These are phyloP conservation scores for Waltergamsia citrina DNA, from an alignment of 2,329 filamentous ascomycete genomes.

Conservation along the genomic window DNA sequence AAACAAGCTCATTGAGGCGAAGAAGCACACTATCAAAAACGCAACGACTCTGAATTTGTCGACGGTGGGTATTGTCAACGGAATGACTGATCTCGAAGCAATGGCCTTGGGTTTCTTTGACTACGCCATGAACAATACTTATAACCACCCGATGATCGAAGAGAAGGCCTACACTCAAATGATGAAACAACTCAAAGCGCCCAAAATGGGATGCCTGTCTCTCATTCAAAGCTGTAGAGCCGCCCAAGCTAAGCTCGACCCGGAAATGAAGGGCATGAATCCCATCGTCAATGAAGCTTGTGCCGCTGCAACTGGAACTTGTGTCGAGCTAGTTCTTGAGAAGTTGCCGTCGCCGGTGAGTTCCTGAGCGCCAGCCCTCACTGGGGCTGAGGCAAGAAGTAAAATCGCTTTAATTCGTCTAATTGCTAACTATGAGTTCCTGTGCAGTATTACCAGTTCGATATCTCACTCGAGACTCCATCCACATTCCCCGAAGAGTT, in stretches of 20 bases:
- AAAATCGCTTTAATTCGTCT: no score
- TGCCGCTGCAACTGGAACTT: slow-evolving; percentile 30
- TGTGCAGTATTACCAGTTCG: no score
- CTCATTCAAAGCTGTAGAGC: slow-evolving; percentile 38
- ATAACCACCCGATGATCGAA: slow-evolving; percentile 47
- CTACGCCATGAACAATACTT: slow-evolving; percentile 55
- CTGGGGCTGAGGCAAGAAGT: no score
- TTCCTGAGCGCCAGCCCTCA: no score
- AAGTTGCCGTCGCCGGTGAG: no score
- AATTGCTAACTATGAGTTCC: no score
- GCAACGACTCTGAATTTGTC: slow-evolving; percentile 40
- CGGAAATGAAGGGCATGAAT: slow-evolving; percentile 25
- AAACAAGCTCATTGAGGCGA: slow-evolving; percentile 6
- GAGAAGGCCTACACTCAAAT: slow-evolving; percentile 21
- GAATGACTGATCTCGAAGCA: slow-evolving; percentile 51
- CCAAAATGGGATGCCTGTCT: slow-evolving; percentile 36
- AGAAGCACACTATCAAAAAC: slow-evolving; percentile 14
- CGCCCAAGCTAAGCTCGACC: slow-evolving; percentile 19
- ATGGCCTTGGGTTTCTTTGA: slow-evolving; percentile 43
- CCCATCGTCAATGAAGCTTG: slow-evolving; percentile 33
- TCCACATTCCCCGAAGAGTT: slow-evolving; percentile 52
- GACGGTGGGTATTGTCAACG: slow-evolving; percentile 59
- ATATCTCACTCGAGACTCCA: no score
- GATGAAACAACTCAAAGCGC: slow-evolving; percentile 6
- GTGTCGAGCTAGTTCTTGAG: slow-evolving; percentile 7